These are phyloP conservation scores for Hypsizygus marmoreus DNA, from an alignment of 768 basidiomycete species.

Conservation along the genomic window DNA sequence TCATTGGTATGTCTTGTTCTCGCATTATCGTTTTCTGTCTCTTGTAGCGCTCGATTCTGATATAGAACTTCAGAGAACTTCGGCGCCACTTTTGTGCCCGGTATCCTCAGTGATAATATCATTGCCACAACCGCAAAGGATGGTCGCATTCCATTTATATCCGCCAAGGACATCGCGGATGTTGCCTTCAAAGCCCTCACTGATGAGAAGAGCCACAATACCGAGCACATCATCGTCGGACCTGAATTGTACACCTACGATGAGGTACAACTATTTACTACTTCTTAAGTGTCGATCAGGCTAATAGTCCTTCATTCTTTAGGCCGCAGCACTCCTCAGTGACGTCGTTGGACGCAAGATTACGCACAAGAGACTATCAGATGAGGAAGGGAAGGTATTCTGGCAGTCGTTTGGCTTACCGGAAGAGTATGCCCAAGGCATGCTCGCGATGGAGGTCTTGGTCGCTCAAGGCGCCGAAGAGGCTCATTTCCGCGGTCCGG, in stretches of 20 bases:
- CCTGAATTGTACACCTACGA: slow-evolving; percentile 32
- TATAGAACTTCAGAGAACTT: slow-evolving; percentile 31
- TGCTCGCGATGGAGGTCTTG: slow-evolving; percentile 18
- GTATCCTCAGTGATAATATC: slow-evolving; percentile 24
- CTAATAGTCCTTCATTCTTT: not conserved
- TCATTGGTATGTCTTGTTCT: slow-evolving; percentile 28
- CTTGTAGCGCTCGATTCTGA: not conserved
- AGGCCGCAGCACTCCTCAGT: slow-evolving; percentile 29
- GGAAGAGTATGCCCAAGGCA: slow-evolving; percentile 15
- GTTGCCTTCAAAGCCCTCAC: slow-evolving; percentile 31
- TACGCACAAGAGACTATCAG: slow-evolving; percentile 22
- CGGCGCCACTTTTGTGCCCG: slow-evolving; percentile 12
- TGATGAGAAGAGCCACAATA: slow-evolving; percentile 23
- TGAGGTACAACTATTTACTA: slow-evolving; percentile 21
- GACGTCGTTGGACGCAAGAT: slow-evolving; percentile 29
- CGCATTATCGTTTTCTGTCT: not conserved
- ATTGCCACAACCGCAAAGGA: slow-evolving; percentile 29
- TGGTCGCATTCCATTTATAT: slow-evolving; percentile 30
- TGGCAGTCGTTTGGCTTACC: slow-evolving; percentile 18
- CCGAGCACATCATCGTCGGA: slow-evolving; percentile 31
- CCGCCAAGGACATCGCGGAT: slow-evolving; percentile 34
- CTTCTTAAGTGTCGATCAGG: not conserved
- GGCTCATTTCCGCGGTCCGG: slow-evolving; percentile 15
- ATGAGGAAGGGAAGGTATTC: slow-evolving; percentile 18
- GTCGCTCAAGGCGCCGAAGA: slow-evolving; percentile 26